phyloP scores from a whole-genome alignment of 2,329 filamentous ascomycete species.

The Calonectria honghensis region DNA sequence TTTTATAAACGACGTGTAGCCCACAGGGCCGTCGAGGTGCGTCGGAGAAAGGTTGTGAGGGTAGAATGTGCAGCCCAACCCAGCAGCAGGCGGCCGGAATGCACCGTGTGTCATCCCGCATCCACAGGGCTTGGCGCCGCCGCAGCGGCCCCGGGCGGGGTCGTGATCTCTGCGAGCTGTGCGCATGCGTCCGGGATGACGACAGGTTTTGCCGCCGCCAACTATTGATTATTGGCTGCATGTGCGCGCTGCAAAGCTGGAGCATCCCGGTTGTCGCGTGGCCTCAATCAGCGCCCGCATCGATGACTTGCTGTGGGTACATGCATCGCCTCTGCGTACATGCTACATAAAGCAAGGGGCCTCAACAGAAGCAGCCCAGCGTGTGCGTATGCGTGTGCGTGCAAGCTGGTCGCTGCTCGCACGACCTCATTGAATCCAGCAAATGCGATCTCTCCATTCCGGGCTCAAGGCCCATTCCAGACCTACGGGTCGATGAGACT shows the following conservation, averaged over 20 bases:
- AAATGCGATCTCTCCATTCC: not conserved
- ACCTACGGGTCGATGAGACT: slow-evolving; percentile 13
- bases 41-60: not conserved
- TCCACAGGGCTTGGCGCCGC: slow-evolving; percentile 29
- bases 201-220: not conserved
- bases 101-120: slow-evolving; percentile 21
- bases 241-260: not conserved
- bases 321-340: not conserved
- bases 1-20: slow-evolving; percentile 2
- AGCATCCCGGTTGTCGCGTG: slow-evolving; percentile 9
- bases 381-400: slow-evolving; percentile 2
- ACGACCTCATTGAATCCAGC: slow-evolving; percentile 15
- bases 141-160: slow-evolving; percentile 36
- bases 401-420: slow-evolving; percentile 19
- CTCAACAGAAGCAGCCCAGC: slow-evolving; percentile 2
- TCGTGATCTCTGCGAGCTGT: slow-evolving; percentile 14
- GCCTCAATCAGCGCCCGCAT: slow-evolving; percentile 13
- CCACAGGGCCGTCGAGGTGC: not conserved
- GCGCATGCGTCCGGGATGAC: slow-evolving; percentile 16
- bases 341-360: not conserved
- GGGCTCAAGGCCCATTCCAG: slow-evolving; percentile 1
- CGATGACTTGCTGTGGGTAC: slow-evolving; percentile 24
- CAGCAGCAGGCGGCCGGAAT: slow-evolving; percentile 3
- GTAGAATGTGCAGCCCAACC: slow-evolving; percentile 1
- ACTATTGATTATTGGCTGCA: slow-evolving; percentile 12